Evolutionary conservation across 2,329 filamentous ascomycete species (phyloP).

Genomic region (Cylindrodendrum hubeiense): DNA sequence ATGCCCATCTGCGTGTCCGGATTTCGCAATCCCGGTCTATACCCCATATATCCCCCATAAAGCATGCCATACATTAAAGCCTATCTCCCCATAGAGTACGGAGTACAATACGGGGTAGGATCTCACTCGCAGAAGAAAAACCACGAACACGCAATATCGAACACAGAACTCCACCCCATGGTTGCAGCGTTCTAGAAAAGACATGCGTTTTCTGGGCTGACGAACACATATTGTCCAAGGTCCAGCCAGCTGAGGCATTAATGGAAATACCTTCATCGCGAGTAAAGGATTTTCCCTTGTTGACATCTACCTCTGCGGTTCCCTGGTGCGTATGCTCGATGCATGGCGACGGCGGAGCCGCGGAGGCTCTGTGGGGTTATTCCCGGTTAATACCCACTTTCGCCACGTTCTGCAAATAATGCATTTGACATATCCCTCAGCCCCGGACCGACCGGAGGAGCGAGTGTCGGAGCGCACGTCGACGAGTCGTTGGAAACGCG

Average conservation of each 20-base stretch:
- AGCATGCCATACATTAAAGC: too few species aligned
- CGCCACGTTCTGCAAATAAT: not conserved
- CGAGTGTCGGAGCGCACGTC: not conserved
- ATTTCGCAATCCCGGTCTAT: too few species aligned
- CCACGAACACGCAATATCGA: too few species aligned
- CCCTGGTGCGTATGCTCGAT: not conserved
- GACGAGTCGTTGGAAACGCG: not conserved
- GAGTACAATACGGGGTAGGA: too few species aligned
- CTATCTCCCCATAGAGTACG: too few species aligned
- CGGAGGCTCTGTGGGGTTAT: not conserved
- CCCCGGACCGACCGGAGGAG: slow-evolving; percentile 1
- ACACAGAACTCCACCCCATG: too few species aligned
- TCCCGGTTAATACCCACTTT: not conserved
- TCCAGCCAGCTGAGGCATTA: not conserved
- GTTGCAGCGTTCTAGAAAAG: too few species aligned
- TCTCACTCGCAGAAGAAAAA: too few species aligned
- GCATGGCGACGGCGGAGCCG: not conserved
- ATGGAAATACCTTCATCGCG: too few species aligned
- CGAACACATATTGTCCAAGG: not conserved
- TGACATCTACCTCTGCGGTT: not conserved
- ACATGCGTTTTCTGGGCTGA: too few species aligned
- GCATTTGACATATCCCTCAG: slow-evolving; percentile 16
- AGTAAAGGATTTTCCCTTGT: not conserved
- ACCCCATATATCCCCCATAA: too few species aligned
- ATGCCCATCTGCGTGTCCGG: too few species aligned